Evolutionary conservation across 805 yeast species (phyloP).

Genomic region (Jamesozyma rosinii): DNA sequence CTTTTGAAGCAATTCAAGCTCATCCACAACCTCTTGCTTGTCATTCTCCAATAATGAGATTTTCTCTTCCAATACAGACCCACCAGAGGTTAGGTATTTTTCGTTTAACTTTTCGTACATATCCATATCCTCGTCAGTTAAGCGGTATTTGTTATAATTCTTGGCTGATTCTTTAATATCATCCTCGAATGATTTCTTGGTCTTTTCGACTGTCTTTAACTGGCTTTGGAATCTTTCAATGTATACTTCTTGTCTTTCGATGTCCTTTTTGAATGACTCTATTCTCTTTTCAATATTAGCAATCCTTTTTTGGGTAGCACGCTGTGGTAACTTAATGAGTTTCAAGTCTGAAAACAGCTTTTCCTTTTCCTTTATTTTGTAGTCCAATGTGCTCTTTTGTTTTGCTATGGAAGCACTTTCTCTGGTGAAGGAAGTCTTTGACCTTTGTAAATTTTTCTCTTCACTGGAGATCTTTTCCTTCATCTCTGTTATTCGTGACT

Average conservation of each 20-base stretch:
- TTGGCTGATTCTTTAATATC: slow-evolving; percentile 20
- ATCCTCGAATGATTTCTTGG: slow-evolving; percentile 33
- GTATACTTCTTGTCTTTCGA: slow-evolving; percentile 39
- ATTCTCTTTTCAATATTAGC: slow-evolving; percentile 39
- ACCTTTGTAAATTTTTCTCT: slow-evolving; percentile 32
- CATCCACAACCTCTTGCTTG: slow-evolving; percentile 35
- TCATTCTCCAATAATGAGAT: slow-evolving; percentile 36
- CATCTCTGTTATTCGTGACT: slow-evolving; percentile 26
- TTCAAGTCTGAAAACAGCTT: slow-evolving; percentile 39
- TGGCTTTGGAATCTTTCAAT: slow-evolving; percentile 39
- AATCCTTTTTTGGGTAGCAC: slow-evolving; percentile 40
- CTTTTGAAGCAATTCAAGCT: slow-evolving; percentile 32
- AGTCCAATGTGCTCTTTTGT: slow-evolving; percentile 31
- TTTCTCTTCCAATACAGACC: slow-evolving; percentile 45
- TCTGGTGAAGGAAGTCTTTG: slow-evolving; percentile 39
- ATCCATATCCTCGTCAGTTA: slow-evolving; percentile 43
- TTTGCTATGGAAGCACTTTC: slow-evolving; percentile 37
- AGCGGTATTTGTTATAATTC: slow-evolving; percentile 26
- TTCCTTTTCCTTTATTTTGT: slow-evolving; percentile 36
- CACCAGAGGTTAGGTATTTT: slow-evolving; percentile 47
- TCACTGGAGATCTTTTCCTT: slow-evolving; percentile 30
- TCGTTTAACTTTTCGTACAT: slow-evolving; percentile 55
- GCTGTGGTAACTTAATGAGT: slow-evolving; percentile 53
- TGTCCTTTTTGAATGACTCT: slow-evolving; percentile 43
- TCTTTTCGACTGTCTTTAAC: slow-evolving; percentile 36